phyloP scores from a whole-genome alignment of 768 basidiomycete species.

The Paxillus rubicundulus region DNA sequence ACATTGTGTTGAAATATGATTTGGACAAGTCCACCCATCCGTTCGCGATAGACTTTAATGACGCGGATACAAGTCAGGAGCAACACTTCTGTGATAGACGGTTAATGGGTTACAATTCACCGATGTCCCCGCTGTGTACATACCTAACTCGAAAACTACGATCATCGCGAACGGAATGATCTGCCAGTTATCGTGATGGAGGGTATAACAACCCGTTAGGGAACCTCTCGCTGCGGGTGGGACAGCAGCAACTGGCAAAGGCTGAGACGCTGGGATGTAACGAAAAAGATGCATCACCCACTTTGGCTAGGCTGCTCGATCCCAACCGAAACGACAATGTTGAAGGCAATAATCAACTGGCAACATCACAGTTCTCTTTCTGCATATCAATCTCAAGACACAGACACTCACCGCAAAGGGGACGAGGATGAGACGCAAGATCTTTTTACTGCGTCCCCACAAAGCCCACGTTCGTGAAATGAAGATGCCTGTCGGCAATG shows the following conservation, averaged over 20 bases:
- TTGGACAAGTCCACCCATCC: neutral
- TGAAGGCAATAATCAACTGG: neutral
- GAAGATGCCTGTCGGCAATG: conserved; percentile 1
- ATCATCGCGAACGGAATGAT: conserved; percentile 1
- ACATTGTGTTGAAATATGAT: conserved; percentile 4
- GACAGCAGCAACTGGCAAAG: neutral
- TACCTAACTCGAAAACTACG: conserved; percentile 4
- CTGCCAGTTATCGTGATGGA: neutral
- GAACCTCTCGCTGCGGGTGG: neutral
- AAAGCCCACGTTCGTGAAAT: conserved; percentile 4
- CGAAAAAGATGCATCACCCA: neutral
- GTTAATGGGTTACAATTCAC: neutral
- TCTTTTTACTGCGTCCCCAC: conserved; percentile 1
- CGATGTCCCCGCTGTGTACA: neutral
- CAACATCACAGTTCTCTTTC: neutral
- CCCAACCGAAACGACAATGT: neutral
- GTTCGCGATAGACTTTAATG: neutral
- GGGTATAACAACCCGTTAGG: neutral
- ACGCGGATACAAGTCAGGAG: conserved; percentile 2
- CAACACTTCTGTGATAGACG: neutral
- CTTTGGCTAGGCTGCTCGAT: neutral
- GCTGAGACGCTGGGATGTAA: neutral
- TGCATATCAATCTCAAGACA: neutral
- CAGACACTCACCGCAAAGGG: conserved; percentile 1
- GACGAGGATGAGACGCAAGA: neutral